Percentiles rank a stretch among this genome's conserved stretches.
phyloP scores from a whole-genome alignment of 1,284 basidiomycete species.

The Fomitopsis pinicola region DNA sequence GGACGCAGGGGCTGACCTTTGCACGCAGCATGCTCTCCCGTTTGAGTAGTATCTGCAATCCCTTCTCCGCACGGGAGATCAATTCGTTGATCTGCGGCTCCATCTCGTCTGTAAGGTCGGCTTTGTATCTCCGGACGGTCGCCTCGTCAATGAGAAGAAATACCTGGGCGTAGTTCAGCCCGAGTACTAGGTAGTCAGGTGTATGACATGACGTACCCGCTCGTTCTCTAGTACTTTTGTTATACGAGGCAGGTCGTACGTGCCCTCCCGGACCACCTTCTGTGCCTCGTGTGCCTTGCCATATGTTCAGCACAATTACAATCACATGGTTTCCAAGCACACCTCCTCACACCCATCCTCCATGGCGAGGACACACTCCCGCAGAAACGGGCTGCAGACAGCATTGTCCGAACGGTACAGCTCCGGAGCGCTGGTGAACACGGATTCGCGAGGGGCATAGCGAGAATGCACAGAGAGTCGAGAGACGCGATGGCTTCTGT shows the following conservation, averaged over 20 bases:
- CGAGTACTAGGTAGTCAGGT: neutral
- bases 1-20: constrained; percentile 40
- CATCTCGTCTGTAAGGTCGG: constrained; percentile 69
- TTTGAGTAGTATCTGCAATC: constrained; percentile 53
- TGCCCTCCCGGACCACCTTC: constrained; percentile 62
- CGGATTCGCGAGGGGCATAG: constrained; percentile 52
- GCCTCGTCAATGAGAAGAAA: constrained; percentile 68
- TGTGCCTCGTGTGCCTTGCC: constrained; percentile 61
- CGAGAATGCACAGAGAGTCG: constrained; percentile 56
- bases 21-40: constrained; percentile 53
- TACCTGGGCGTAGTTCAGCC: constrained; percentile 38
- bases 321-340: constrained; percentile 22
- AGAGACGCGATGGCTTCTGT: constrained; percentile 36
- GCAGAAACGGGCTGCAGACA: constrained; percentile 62
- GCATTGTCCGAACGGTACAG: constrained; percentile 57
- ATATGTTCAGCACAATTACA: neutral
- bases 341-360: constrained; percentile 74
- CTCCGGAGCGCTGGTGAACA: constrained; percentile 60
- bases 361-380: constrained; percentile 69
- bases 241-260: constrained; percentile 66
- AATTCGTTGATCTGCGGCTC: constrained; percentile 75
- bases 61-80: constrained; percentile 64
- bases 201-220: constrained; percentile 36
- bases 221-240: constrained; percentile 59
- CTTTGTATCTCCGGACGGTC: constrained; percentile 64